A percentile compares a stretch with the other conserved stretches of the same genome.
Evolutionary conservation across 1,284 basidiomycete genomes (phyloP).

Genomic region (Apiotrichum akiyoshidainum): DNA sequence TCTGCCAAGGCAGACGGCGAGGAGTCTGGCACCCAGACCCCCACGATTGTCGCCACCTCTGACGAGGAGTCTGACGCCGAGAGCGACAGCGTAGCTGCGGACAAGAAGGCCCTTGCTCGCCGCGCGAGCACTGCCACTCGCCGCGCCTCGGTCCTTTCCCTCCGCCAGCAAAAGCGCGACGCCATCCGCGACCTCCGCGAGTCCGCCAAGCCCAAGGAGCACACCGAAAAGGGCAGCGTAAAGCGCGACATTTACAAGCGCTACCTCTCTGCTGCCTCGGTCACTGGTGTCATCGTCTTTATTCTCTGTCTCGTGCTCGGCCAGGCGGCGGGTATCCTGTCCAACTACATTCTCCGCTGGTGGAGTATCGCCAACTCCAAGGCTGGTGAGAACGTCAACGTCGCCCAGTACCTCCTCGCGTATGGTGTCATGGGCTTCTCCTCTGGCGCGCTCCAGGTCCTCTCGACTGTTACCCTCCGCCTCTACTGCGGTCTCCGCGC

Average conservation of each 20-base stretch:
- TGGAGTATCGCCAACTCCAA: conserved; percentile 77
- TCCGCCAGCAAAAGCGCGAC: conserved; percentile 47
- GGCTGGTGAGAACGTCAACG: conserved; percentile 59
- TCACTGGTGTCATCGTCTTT: conserved; percentile 66
- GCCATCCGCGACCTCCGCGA: conserved; percentile 50
- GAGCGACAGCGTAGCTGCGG: conserved; percentile 29
- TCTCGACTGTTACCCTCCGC: conserved; percentile 66
- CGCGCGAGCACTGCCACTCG: conserved; percentile 39
- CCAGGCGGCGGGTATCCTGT: conserved; percentile 53
- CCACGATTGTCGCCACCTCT: conserved; percentile 34
- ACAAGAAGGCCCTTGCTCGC: conserved; percentile 35
- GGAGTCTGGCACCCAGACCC: conserved; percentile 54
- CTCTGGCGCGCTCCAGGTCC: conserved; percentile 58
- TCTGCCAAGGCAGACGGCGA: conserved; percentile 38
- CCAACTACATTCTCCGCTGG: conserved; percentile 67
- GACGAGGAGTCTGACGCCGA: conserved; percentile 41
- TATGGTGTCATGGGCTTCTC: conserved; percentile 55
- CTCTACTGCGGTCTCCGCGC: conserved; percentile 74
- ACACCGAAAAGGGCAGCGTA: conserved; percentile 76
- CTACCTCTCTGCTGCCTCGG: conserved; percentile 77
- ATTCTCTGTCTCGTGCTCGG: conserved; percentile 58
- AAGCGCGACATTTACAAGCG: conserved; percentile 71
- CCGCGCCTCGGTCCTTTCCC: conserved; percentile 46
- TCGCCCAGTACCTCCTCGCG: conserved; percentile 36
- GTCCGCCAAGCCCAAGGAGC: conserved; percentile 62